These are phyloP conservation scores for Somion occarium DNA, from an alignment of 1,284 basidiomycete genomes.

Conservation along the genomic window DNA sequence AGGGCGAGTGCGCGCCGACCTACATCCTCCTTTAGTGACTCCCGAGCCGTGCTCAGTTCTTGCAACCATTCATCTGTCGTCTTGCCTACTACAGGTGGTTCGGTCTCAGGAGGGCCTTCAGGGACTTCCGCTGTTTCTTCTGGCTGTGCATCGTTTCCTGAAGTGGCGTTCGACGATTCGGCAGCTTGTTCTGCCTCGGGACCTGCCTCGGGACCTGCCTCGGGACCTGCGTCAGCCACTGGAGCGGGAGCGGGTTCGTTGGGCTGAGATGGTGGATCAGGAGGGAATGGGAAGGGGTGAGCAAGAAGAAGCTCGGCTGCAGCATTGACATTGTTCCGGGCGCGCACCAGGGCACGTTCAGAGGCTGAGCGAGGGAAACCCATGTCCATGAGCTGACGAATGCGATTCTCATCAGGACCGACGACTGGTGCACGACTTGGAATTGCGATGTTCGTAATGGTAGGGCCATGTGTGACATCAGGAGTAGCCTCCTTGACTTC, in stretches of 20 bases:
- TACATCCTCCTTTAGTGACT: conserved; percentile 61
- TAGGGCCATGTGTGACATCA: conserved; percentile 10
- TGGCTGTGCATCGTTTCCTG: background rate
- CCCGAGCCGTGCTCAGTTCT: conserved; percentile 65
- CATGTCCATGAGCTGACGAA: conserved; percentile 91
- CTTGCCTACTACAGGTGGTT: conserved; percentile 31
- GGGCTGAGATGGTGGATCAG: conserved; percentile 41
- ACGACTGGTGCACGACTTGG: conserved; percentile 42
- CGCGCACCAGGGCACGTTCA: conserved; percentile 78
- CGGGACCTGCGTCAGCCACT: conserved; percentile 6
- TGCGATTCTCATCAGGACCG: conserved; percentile 70
- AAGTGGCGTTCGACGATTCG: conserved; percentile 7
- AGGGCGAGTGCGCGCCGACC: conserved; percentile 69
- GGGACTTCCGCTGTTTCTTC: conserved; percentile 8
- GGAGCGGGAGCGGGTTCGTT: conserved; percentile 33
- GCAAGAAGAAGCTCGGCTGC: conserved; percentile 88
- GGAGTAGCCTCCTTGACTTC: conserved; percentile 46
- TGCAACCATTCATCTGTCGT: conserved; percentile 55
- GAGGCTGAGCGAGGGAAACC: conserved; percentile 89
- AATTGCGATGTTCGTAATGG: conserved; percentile 16
- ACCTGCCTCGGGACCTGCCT: conserved; percentile 12
- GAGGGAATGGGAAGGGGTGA: conserved; percentile 75
- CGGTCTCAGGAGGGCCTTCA: conserved; percentile 7
- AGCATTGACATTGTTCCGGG: conserved; percentile 84
- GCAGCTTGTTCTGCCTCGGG: conserved; percentile 16